Percentiles rank a stretch among this genome's conserved stretches.
phyloP scores from a whole-genome alignment of 2,329 filamentous ascomycete species.

The Aspergillus alliaceus region DNA sequence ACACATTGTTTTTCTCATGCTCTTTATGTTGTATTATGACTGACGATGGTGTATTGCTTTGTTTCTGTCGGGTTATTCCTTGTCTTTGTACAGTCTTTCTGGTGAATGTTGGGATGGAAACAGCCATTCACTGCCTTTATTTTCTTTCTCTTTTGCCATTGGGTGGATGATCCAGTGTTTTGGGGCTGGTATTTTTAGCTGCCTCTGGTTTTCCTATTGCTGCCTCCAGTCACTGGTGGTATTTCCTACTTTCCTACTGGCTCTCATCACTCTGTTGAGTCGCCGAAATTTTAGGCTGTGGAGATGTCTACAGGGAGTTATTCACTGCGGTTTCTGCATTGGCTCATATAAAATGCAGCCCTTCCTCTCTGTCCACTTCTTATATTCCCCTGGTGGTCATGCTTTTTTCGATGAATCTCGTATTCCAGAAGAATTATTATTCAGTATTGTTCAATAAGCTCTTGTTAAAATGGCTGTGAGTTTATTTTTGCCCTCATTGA shows the following conservation, averaged over 20 bases:
- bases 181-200: background rate
- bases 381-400: background rate
- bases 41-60: background rate
- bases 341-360: background rate
- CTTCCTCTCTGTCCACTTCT: background rate
- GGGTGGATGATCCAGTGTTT: background rate
- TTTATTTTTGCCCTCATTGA: background rate
- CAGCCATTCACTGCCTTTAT: background rate
- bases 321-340: background rate
- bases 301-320: background rate
- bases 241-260: background rate
- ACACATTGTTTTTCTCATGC: background rate
- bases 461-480: background rate
- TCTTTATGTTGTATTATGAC: background rate
- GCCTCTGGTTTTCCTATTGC: background rate
- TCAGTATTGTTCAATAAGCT: background rate
- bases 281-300: background rate
- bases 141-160: background rate
- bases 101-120: background rate
- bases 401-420: background rate
- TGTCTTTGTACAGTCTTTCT: background rate
- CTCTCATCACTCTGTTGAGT: background rate
- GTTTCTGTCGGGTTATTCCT: background rate
- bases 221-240: background rate
- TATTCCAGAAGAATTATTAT: background rate